Base-by-base conservation (phyloP, 345 rosid genomes). In the Balakata baccata region DNA sequence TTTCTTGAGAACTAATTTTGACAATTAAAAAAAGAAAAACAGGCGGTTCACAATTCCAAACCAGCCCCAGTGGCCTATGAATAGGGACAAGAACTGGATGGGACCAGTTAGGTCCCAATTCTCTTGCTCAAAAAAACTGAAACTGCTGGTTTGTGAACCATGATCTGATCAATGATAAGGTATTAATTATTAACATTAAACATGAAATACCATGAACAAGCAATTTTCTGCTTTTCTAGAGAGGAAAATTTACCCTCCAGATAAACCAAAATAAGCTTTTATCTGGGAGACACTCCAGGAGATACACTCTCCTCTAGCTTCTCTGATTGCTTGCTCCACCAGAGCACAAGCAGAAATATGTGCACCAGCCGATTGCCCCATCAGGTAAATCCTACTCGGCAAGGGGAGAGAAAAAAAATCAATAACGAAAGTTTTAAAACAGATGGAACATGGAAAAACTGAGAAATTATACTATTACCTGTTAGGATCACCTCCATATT, bases 311-410 rank as follows among this genome's bases (percentile, higher is more conserved):
- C 16, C 74, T 54, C 7, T 75, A 43, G 79, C 76, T 72, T 79
- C 82, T 71, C 50, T 79, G 37, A 75, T 60, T 66, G 82, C 82
- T 72, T 79, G 82, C 51, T 79, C 82, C 66, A 79, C 59, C 37
- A 79, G 82, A 56, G 39, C 74, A 67, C 82, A 75, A 52, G 82
- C 57, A 43, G 82, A 59, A 79, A 79, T 79, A 56, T 75, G 82
- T 29, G 82, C 79, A 52, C 82, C 82, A 29, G 79, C 79, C 34
- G 82, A 79, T 25, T 79, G 82, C 34, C 82, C 82, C 79, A 79
- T 79, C 38, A 75, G 70, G 70, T 75, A 79, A 47, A 79, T 79
- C 73, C 82, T 79, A 54, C 29, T 53, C 65, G 74, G 70, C 16
- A 81, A 75, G 25, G 2, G 23, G 6, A 9, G n/a, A n/a, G 13